Conservation (phyloP, 2,329 filamentous ascomycete genomes). For the Penicillium sp. region DNA sequence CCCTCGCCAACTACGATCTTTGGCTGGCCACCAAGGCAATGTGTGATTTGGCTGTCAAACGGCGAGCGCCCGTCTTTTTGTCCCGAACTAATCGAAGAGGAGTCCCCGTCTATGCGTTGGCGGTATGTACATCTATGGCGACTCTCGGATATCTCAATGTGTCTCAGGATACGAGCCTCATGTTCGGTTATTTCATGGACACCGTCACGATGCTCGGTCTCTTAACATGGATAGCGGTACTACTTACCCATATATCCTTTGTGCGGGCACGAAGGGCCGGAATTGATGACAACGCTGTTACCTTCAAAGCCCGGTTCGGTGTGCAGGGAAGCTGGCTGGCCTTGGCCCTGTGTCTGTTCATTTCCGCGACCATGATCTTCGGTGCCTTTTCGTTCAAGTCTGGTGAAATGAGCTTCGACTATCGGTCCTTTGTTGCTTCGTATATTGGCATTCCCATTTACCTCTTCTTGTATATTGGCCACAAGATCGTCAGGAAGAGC, state of each 20-base stretch:
- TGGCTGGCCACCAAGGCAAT: constrained; percentile 68
- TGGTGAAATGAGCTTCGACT: constrained; percentile 54
- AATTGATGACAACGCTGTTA: constrained; percentile 51
- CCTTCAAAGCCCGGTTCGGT: constrained; percentile 66
- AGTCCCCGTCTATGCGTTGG: constrained; percentile 63
- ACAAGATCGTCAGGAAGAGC: constrained; percentile 55
- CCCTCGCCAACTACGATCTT: constrained; percentile 68
- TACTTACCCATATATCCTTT: constrained; percentile 63
- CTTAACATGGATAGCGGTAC: constrained; percentile 62
- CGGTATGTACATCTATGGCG: constrained; percentile 55
- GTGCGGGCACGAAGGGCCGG: constrained; percentile 55
- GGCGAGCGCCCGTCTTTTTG: constrained; percentile 65
- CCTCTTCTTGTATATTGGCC: constrained; percentile 61
- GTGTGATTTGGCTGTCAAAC: constrained; percentile 66
- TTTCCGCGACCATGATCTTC: constrained; percentile 76
- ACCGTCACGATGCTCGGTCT: constrained; percentile 62
- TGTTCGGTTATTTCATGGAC: constrained; percentile 63
- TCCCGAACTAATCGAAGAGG: constrained; percentile 63
- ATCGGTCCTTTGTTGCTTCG: constrained; percentile 68
- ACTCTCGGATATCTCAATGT: constrained; percentile 65
- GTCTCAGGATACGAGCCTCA: constrained; percentile 48
- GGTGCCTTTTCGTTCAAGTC: constrained; percentile 54
- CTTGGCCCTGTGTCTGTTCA: constrained; percentile 63
- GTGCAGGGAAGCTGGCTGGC: constrained; percentile 62
- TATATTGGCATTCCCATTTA: constrained; percentile 73